Base-by-base conservation (phyloP, 139 green algal genomes). In the Chlamydomonas sphaeroides region DNA sequence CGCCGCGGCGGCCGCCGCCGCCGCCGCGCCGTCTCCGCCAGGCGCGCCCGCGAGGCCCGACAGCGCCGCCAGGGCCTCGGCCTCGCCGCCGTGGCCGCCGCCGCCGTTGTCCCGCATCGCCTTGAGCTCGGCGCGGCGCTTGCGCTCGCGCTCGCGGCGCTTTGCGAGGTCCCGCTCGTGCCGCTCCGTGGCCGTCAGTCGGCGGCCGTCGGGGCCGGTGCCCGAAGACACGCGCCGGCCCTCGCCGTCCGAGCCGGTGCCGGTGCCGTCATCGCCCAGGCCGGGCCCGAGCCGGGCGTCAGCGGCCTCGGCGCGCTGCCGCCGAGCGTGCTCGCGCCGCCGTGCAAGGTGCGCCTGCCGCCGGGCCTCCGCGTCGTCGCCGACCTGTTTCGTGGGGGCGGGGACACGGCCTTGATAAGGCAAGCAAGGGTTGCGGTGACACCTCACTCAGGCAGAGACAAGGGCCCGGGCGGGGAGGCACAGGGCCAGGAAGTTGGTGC, bases 141-240 rank as follows among this genome's bases (percentile, higher is more conserved):
- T 41, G 42, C 75, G 61, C 75, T 82, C 75, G 21, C 75, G 75
- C n/a, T 82, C 75, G 4, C 75, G 75, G 18, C 75, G 39, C 4
- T 62, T 42, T 25, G 75, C 75, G n/a, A 82, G 63, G 4, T 82
- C 75, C 21, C 75, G 61, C 75, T 82, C 61, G 45, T 82, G 75
- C 3, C 75, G 75, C 75, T 82, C 75, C 23, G 75, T 62, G 1
- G 75, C 75, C n/a, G 75, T 41, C 32, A 82, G 57, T 59, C 65
- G 65, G 15, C 32, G 18, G 6, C 49, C 49, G 8, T 20, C 8
- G 49, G 49, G 18, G 49, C 45, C 45, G 45, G 49, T 20, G 18
- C 18, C 49, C 49, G 49, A 14, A 56, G 49, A 20, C 49, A 20
- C 6, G 49, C 49, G 18, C 25, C 25, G 18, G 49, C 49, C 49